These are phyloP conservation scores for Taphrina wiesneri DNA, from an alignment of 1,139 yeast genomes.

Conservation along the genomic window DNA sequence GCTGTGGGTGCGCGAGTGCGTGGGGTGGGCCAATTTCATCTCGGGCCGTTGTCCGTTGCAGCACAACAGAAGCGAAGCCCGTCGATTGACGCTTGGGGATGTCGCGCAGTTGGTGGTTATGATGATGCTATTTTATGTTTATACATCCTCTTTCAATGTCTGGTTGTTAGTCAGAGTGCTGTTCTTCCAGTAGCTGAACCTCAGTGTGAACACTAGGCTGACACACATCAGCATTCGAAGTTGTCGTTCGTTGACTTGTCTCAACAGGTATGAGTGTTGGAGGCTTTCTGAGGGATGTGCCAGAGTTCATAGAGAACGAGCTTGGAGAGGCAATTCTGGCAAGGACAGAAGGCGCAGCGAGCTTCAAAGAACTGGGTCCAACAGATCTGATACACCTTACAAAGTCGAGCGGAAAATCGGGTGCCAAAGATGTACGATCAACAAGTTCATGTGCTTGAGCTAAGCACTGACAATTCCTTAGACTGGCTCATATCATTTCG, in stretches of 20 bases:
- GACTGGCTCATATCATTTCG: conserved; percentile 65
- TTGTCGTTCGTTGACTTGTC: neutral
- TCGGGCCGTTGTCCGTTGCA: neutral
- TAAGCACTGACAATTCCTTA: conserved; percentile 38
- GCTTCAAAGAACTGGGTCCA: conserved; percentile 71
- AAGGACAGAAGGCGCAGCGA: conserved; percentile 51
- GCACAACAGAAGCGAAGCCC: neutral
- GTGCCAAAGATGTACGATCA: conserved; percentile 48
- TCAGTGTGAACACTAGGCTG: too few relatives aligned
- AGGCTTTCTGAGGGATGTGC: conserved; percentile 33
- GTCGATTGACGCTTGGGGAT: neutral
- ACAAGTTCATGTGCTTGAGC: conserved; percentile 34
- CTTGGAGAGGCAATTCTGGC: conserved; percentile 56
- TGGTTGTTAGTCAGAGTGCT: too few relatives aligned
- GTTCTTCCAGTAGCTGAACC: too few relatives aligned
- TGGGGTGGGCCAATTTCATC: neutral
- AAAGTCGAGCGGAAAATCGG: conserved; percentile 51
- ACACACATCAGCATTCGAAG: too few relatives aligned
- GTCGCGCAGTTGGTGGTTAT: too few relatives aligned
- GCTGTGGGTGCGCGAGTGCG: neutral
- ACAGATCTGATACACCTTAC: conserved; percentile 81
- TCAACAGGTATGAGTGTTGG: neutral
- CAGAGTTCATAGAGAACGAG: conserved; percentile 48
- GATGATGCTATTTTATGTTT: too few relatives aligned
- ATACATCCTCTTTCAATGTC: too few relatives aligned